Evolutionary conservation across 441 rosid genomes (phyloP).

Genomic region (Syzygium syzygioides): DNA sequence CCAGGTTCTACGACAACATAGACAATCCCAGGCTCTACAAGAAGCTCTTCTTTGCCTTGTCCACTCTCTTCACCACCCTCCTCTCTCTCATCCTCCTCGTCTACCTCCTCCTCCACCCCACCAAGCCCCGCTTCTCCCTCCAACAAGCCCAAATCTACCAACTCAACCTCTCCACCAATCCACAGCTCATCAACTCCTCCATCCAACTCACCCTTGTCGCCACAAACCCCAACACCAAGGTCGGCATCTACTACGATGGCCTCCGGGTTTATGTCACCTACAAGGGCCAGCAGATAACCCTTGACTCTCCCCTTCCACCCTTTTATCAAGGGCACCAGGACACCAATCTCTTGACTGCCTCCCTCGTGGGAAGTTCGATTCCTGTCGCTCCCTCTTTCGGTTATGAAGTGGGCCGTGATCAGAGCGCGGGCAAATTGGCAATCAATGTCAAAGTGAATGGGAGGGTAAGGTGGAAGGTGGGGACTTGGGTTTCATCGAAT

Average conservation of each 20-base stretch:
- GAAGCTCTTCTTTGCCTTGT: conserved; percentile 35
- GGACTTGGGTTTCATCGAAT: conserved; percentile 63
- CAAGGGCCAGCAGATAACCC: conserved; percentile 62
- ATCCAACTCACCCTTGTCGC: conserved; percentile 49
- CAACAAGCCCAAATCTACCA: conserved; percentile 40
- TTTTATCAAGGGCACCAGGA: conserved; percentile 61
- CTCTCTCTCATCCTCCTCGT: conserved; percentile 35
- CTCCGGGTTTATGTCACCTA: conserved; percentile 45
- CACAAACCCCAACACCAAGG: conserved; percentile 46
- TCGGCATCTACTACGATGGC: conserved; percentile 64
- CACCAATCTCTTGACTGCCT: conserved; percentile 36
- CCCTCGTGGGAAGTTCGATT: conserved; percentile 34
- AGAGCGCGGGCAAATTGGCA: conserved; percentile 34
- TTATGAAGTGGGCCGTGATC: conserved; percentile 48
- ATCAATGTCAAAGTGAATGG: conserved; percentile 40
- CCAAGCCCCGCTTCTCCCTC: conserved; percentile 54
- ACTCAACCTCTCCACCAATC: conserved; percentile 42
- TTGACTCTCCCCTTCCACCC: conserved; percentile 36
- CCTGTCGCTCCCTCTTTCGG: conserved; percentile 51
- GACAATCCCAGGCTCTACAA: conserved; percentile 29
- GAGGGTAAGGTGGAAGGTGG: conserved; percentile 58
- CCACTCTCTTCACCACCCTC: conserved; percentile 30
- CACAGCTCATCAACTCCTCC: conserved; percentile 45
- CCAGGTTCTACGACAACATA: neutral
- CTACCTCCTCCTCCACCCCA: conserved; percentile 55